Evolutionary conservation across 1,139 yeast species (phyloP), one percentile per base, ranked within the genome.

Genomic region (Scheffersomyces lignicola): DNA sequence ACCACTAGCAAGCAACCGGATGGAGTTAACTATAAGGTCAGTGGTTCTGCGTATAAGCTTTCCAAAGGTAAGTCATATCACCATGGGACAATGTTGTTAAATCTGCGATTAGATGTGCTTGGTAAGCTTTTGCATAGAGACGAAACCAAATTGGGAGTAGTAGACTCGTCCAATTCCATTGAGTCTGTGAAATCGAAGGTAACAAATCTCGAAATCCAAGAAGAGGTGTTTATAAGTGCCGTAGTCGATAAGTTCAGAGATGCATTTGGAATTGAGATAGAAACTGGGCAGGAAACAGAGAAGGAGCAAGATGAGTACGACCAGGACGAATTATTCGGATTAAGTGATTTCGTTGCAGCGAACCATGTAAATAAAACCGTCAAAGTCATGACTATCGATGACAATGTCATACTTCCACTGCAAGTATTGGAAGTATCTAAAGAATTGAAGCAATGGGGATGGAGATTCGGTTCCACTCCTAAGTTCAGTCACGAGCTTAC

Each of bases 11-110:
- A 34, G 8, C 55, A 49, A 29, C 29, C 32, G 1, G 56, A 56
- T 6, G 65, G 61, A 3, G 56, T 55, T 3, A 62, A 57, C 11
- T 61, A 64, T 23, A 90, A 90, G 49, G 78, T 90, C 4, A 83
- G 95, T 48, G 97, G 97, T 0, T 84, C 95, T 9, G 97, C 97
- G 0, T 90, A 78, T 58, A 92, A 90, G 53, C 70, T 94, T 13
- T 80, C 95, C 8, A 76, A 77, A 34, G 94, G 95, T 0, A 80
- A 79, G 47, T 83, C 96, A 3, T 84, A 90, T 47, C 98, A 94
- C 55, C 99, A 94, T 60, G 98, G 97, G 0, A 94, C 99, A 0
- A 88, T 94, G 97, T 67, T 94, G 9, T 64, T 94, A 13, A 65
- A 76, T 37, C 81, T 95, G 39, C 67, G 80, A 32, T 61, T 94